These are phyloP conservation scores for Neohortaea acidophila DNA, from an alignment of 495 filamentous ascomycete species.

Conservation along the genomic window DNA sequence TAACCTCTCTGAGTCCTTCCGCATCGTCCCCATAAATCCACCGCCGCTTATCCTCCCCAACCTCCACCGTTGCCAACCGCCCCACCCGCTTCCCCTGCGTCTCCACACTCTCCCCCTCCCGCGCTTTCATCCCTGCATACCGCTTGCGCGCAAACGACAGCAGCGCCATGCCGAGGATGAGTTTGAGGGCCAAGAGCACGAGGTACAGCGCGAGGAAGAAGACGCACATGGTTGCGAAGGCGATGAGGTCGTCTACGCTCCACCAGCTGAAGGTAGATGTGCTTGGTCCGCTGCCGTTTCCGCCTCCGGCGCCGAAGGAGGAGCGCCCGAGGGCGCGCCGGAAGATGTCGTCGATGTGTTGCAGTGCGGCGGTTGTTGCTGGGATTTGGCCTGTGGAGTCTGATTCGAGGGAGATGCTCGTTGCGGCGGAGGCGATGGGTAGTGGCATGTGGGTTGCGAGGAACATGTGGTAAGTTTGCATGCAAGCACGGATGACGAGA, in stretches of 20 bases:
- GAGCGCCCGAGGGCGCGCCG: conserved; percentile 55
- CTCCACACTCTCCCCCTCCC: conserved; percentile 43
- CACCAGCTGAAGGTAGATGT: conserved; percentile 22
- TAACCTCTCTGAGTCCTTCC: conserved; percentile 48
- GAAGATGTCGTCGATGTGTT: conserved; percentile 60
- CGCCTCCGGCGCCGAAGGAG: conserved; percentile 38
- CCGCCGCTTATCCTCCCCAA: conserved; percentile 70
- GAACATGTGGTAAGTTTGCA: conserved; percentile 98
- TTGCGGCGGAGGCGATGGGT: conserved; percentile 55
- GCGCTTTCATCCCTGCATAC: conserved; percentile 63
- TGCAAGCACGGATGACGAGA: conserved; percentile 83
- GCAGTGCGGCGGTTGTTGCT: conserved; percentile 53
- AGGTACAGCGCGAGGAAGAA: conserved; percentile 67
- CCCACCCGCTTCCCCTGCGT: conserved; percentile 60
- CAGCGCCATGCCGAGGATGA: conserved; percentile 70
- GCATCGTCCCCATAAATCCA: conserved; percentile 81
- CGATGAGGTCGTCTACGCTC: conserved; percentile 50
- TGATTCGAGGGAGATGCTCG: conserved; percentile 42
- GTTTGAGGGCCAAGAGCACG: conserved; percentile 62
- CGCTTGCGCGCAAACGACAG: conserved; percentile 57
- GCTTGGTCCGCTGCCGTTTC: conserved; percentile 21
- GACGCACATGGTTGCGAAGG: conserved; percentile 55
- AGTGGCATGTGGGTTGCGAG: conserved; percentile 67
- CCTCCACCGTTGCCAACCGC: conserved; percentile 69
- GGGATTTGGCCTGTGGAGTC: conserved; percentile 41